These are phyloP conservation scores for Cadophora malorum DNA, from an alignment of 2,329 filamentous ascomycete species.

Conservation along the genomic window DNA sequence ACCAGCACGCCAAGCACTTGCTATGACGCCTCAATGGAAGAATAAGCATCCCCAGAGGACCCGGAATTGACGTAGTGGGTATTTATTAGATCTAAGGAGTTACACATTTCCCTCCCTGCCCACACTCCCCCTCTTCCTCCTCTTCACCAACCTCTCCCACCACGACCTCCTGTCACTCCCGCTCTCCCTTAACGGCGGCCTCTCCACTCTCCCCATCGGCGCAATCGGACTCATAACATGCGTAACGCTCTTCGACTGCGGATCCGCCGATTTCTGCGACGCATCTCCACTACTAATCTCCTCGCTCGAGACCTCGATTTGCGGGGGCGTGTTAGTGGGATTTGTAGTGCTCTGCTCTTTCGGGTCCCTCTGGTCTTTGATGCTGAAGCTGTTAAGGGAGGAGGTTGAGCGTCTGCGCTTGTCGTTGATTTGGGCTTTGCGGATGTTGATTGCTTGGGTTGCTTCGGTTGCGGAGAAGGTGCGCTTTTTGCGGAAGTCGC, in stretches of 20 bases:
- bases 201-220: not conserved
- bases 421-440: conserved; percentile 12
- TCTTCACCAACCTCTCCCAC: conserved; percentile 19
- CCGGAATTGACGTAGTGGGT: no score
- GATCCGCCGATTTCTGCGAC: not conserved
- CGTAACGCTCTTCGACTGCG: not conserved
- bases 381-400: conserved; percentile 4
- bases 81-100: no score
- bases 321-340: conserved; percentile 5
- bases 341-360: not conserved
- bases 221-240: conserved; percentile 3
- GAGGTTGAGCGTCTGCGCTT: not conserved
- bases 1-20: no score
- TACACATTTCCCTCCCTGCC: conserved; percentile 17
- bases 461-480: conserved; percentile 22
- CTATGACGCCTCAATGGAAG: no score
- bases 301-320: conserved; percentile 9
- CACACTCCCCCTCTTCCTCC: conserved; percentile 1
- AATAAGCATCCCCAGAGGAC: no score
- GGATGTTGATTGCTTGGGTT: conserved; percentile 22
- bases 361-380: not conserved
- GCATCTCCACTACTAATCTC: not conserved
- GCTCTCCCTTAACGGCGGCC: not conserved
- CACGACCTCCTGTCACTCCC: not conserved
- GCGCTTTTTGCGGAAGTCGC: conserved; percentile 17